A percentile compares a stretch with the other conserved stretches of the same genome.
These are phyloP conservation scores for Phoma sp. DNA, from an alignment of 2,329 filamentous ascomycete species.

Conservation along the genomic window DNA sequence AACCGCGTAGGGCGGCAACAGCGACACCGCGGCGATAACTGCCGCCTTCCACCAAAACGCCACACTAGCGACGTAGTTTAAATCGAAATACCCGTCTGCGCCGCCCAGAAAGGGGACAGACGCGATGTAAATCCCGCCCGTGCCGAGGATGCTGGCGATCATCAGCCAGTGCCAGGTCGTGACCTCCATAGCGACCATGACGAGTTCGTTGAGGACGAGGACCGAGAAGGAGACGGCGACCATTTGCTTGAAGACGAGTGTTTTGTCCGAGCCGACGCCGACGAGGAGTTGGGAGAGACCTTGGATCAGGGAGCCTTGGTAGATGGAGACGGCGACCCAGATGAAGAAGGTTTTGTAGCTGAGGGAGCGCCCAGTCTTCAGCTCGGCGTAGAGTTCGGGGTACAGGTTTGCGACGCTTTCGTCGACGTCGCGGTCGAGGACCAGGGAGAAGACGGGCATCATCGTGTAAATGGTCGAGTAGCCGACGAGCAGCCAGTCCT, in stretches of 20 bases:
- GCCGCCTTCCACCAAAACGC: constrained; percentile 88
- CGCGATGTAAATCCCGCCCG: constrained; percentile 78
- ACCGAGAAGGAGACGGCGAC: constrained; percentile 91
- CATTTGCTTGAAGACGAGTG: constrained; percentile 61
- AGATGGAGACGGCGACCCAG: constrained; percentile 94
- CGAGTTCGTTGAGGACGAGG: constrained; percentile 88
- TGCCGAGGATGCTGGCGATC: constrained; percentile 83
- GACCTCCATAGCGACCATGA: constrained; percentile 97
- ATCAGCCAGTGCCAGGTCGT: constrained; percentile 97
- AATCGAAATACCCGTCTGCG: constrained; percentile 74
- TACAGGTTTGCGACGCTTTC: constrained; percentile 93
- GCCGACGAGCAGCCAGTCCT: constrained; percentile 94
- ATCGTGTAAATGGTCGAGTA: constrained; percentile 98
- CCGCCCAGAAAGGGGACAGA: constrained; percentile 83
- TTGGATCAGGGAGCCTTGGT: constrained; percentile 95
- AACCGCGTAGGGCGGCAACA: constrained; percentile 85
- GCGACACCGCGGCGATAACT: constrained; percentile 78
- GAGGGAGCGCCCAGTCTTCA: constrained; percentile 85
- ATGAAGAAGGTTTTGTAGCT: constrained; percentile 95
- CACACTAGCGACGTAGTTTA: constrained; percentile 76
- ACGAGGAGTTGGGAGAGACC: constrained; percentile 90
- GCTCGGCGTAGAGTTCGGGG: constrained; percentile 95
- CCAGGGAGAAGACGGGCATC: constrained; percentile 87
- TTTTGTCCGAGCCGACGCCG: constrained; percentile 62
- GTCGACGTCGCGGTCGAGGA: constrained; percentile 94